These are phyloP conservation scores for Trichoderma hamatum DNA, from an alignment of 2,329 filamentous ascomycete species.

Conservation along the genomic window DNA sequence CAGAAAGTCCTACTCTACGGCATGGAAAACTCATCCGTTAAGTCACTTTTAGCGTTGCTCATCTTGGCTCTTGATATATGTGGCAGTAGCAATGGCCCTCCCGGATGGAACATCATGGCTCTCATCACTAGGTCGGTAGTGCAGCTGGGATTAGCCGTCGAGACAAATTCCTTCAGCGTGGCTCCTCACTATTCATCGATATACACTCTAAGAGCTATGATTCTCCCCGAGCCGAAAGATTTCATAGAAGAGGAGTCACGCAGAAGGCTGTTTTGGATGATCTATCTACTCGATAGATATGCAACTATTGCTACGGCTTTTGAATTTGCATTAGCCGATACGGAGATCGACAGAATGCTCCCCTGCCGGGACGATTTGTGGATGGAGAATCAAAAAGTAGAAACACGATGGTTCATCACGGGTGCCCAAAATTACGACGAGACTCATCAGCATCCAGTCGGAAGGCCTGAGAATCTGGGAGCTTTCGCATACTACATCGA, in stretches of 20 bases:
- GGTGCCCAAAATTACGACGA: conserved; percentile 47
- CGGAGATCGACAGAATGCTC: conserved; percentile 83
- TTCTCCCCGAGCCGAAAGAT: conserved; percentile 78
- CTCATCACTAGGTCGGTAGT: conserved; percentile 87
- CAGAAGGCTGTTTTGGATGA: conserved; percentile 88
- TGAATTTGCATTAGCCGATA: conserved; percentile 86
- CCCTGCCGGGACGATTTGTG: conserved; percentile 88
- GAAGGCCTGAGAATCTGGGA: conserved; percentile 78
- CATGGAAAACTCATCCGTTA: conserved; percentile 86
- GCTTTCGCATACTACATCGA: conserved; percentile 91
- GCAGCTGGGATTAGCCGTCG: conserved; percentile 82
- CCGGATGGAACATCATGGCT: conserved; percentile 89
- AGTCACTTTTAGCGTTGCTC: conserved; percentile 82
- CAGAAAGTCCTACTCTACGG: conserved; percentile 85
- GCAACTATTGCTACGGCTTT: conserved; percentile 90
- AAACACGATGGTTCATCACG: conserved; percentile 78
- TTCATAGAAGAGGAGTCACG: conserved; percentile 90
- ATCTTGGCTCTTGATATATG: conserved; percentile 84
- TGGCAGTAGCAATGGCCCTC: conserved; percentile 85
- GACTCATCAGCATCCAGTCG: conserved; percentile 62
- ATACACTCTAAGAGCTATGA: conserved; percentile 83
- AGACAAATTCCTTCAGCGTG: conserved; percentile 76
- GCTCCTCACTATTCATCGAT: conserved; percentile 82
- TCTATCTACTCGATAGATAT: conserved; percentile 87
- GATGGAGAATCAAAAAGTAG: conserved; percentile 79